A percentile compares a stretch with the other conserved stretches of the same genome.
Evolutionary conservation across 805 yeast genomes (phyloP).

Genomic region (Candida ulmi): DNA sequence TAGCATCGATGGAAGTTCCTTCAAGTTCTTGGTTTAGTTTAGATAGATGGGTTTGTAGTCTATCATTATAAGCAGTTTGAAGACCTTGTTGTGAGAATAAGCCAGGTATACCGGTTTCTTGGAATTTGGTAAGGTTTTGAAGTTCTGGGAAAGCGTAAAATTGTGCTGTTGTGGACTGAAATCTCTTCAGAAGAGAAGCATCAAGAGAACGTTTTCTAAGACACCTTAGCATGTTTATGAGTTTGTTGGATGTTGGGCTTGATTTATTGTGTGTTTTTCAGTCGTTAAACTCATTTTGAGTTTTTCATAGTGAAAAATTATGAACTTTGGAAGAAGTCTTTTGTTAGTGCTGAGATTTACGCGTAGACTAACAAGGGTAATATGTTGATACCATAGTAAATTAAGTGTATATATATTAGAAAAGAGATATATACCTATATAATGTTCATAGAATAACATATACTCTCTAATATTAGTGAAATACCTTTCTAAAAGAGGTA

Average conservation of each 20-base stretch:
- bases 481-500: too few species aligned
- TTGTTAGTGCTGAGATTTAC: conserved; percentile 18
- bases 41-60: conserved; percentile 33
- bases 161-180: conserved; percentile 2
- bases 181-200: background rate
- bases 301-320: background rate
- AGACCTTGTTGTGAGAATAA: conserved; percentile 41
- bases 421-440: too few species aligned
- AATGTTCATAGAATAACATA: too few species aligned
- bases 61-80: conserved; percentile 45
- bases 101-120: conserved; percentile 40
- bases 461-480: too few species aligned
- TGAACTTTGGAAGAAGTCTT: background rate
- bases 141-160: conserved; percentile 9
- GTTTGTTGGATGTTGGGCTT: too few species aligned
- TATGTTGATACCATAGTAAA: too few species aligned
- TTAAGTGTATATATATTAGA: too few species aligned
- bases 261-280: too few species aligned
- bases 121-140: conserved; percentile 9
- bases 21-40: conserved; percentile 33
- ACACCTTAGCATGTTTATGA: background rate
- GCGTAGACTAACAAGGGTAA: background rate
- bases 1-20: conserved; percentile 20
- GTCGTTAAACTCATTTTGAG: background rate
- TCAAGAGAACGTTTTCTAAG: background rate